Base-by-base conservation (phyloP, 176 grass and related monocot species). In the Cymbopogon citratus region DNA sequence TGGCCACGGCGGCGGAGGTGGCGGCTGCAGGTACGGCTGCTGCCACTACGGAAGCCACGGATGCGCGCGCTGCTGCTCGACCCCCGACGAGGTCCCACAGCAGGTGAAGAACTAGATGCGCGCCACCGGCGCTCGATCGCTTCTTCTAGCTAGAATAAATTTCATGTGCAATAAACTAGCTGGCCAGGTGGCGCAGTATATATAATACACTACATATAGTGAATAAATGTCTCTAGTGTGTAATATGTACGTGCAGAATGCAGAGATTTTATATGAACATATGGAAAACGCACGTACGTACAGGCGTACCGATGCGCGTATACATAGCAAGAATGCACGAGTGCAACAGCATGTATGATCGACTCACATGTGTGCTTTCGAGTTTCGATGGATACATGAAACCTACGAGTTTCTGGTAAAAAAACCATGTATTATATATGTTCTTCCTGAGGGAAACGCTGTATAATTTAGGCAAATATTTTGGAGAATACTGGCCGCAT, bases 51-150 rank as follows among this genome's bases (percentile, higher is more conserved):
- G 67, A 13, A 21, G 5, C 36, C 67, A 70, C n/a, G 67, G 67
- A 23, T 41, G 67, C 67, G 5, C 41, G 67, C 67, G 38, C 67
- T 70, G 67, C 67, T 70, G 67, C 67, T 4, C 67, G 36, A 70
- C 67, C 21, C 36, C 67, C 21, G 67, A 70, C 67, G 66, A 69
- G 66, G 66, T 69, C 36, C 67, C 67, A 12, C 38, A 69, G 66
- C 18, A 27, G 25, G 59, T 6, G 15, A 13, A 70, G 21, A 70
- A 70, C 38, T 70, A 70, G 67, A 21, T 10, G 16, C 31, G 1
- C 8, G 31, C 16, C 8, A 18, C 16, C 26, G 4, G 12, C 26
- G 12, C 11, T 61, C 48, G 26, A 63, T 29, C 27, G 26, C 27
- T 31, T 5, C 27, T n/a, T n/a, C 25, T 59, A 28, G 11, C 59